Conservation (phyloP, 73 alveolate genomes). For the Symbiodinium pilosum region DNA sequence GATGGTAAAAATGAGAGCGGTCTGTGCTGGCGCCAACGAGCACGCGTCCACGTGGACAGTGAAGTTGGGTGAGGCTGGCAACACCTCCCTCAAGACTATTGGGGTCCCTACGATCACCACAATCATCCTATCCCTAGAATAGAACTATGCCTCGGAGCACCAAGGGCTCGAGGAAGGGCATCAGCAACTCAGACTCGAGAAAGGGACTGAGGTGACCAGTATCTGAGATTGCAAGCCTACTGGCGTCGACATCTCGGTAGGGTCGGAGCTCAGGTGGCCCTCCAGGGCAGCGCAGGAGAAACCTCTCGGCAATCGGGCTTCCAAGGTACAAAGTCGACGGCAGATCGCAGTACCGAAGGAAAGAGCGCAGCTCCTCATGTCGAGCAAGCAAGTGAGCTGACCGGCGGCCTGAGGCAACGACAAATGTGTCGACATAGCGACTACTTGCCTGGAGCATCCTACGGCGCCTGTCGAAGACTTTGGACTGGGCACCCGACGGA, state of each 20-base stretch:
- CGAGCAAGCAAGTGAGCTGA: neutral
- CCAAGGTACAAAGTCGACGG: neutral
- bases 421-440: neutral
- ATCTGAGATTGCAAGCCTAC: neutral
- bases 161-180: neutral
- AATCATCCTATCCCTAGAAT: neutral
- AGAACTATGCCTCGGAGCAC: neutral
- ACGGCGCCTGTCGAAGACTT: too few relatives aligned
- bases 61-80: neutral
- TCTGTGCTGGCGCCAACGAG: neutral
- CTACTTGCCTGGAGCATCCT: neutral
- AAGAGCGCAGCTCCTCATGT: neutral
- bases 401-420: neutral
- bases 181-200: neutral
- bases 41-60: neutral
- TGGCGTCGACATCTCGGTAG: neutral
- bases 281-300: neutral
- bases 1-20: neutral
- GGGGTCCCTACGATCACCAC: neutral
- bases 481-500: neutral
- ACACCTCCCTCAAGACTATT: neutral
- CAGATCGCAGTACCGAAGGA: too few relatives aligned
- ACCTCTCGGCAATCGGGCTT: neutral
- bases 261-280: neutral
- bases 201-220: neutral